Conservation (phyloP, 2,329 filamentous ascomycete genomes). For the Penicillium digitatum region DNA sequence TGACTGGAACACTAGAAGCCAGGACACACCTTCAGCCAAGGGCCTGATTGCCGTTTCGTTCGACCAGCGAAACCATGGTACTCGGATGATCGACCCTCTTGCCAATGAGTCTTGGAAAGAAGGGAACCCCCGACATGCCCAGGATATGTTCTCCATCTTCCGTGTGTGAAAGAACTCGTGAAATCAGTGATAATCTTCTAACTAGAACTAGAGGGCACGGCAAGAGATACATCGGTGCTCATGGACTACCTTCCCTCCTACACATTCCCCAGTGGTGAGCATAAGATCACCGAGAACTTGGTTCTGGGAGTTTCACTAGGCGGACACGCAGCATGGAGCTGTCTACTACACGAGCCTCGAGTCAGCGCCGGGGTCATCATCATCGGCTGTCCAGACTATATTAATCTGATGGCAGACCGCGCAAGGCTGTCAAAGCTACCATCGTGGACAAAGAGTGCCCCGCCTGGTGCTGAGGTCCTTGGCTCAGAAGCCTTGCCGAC, state of each 20-base stretch:
- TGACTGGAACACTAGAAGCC: conserved; percentile 58
- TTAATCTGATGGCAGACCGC: conserved; percentile 73
- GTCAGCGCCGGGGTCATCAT: conserved; percentile 74
- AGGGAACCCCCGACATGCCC: conserved; percentile 76
- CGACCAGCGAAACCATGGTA: conserved; percentile 91
- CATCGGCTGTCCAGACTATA: conserved; percentile 87
- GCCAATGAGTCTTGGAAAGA: conserved; percentile 75
- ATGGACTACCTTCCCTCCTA: conserved; percentile 77
- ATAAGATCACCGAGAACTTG: conserved; percentile 58
- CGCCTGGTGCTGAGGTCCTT: conserved; percentile 61
- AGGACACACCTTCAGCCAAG: conserved; percentile 35
- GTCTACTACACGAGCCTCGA: conserved; percentile 70
- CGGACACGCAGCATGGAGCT: conserved; percentile 83
- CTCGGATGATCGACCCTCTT: conserved; percentile 60
- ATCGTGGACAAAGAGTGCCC: conserved; percentile 55
- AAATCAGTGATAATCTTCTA: neutral
- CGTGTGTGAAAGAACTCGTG: conserved; percentile 46
- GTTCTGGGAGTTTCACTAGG: conserved; percentile 81
- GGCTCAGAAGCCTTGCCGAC: conserved; percentile 74
- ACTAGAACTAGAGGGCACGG: conserved; percentile 55
- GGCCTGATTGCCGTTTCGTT: conserved; percentile 79
- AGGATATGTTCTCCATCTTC: conserved; percentile 84
- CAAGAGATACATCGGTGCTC: conserved; percentile 68
- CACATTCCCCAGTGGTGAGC: conserved; percentile 55
- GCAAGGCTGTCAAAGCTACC: conserved; percentile 65